Conservation (phyloP, 352 stramenopile species). For the Globisporangium rhizosaccharum region DNA sequence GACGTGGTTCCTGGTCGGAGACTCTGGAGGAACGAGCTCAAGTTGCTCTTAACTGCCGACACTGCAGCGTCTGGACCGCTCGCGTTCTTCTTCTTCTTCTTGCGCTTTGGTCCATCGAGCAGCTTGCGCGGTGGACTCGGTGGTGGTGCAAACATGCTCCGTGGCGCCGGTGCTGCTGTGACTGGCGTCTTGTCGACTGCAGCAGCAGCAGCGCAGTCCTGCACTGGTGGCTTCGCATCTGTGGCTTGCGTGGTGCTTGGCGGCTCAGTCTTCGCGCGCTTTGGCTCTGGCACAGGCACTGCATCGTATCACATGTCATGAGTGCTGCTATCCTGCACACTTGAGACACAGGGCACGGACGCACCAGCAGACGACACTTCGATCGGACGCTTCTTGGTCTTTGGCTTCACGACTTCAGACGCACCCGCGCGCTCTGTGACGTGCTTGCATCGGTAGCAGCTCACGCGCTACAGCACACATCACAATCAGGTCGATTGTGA, state of each 20-base stretch:
- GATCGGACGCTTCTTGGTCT: constrained; percentile 35
- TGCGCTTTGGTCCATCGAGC: constrained; percentile 50
- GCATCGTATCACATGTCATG: constrained; percentile 5
- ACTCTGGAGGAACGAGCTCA: constrained; percentile 58
- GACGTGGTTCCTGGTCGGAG: constrained; percentile 24
- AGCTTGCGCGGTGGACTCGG: constrained; percentile 65
- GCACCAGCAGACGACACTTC: background rate
- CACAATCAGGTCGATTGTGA: background rate
- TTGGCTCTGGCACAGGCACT: constrained; percentile 7
- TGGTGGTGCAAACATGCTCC: constrained; percentile 42
- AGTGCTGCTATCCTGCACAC: background rate
- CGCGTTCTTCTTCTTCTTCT: constrained; percentile 72
- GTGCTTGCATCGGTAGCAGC: constrained; percentile 54
- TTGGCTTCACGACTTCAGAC: constrained; percentile 41
- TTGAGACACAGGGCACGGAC: background rate
- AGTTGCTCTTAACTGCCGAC: constrained; percentile 52
- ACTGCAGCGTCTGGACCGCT: constrained; percentile 24
- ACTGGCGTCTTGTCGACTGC: background rate
- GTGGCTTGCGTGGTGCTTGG: background rate
- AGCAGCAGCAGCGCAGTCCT: background rate
- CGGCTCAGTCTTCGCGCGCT: constrained; percentile 21
- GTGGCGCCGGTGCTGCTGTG: background rate
- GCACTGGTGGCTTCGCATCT: background rate
- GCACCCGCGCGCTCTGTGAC: constrained; percentile 35
- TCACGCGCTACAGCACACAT: constrained; percentile 29